Evolutionary conservation across 306 rosid species (phyloP).

Genomic region (Hylodesmum podocarpum): DNA sequence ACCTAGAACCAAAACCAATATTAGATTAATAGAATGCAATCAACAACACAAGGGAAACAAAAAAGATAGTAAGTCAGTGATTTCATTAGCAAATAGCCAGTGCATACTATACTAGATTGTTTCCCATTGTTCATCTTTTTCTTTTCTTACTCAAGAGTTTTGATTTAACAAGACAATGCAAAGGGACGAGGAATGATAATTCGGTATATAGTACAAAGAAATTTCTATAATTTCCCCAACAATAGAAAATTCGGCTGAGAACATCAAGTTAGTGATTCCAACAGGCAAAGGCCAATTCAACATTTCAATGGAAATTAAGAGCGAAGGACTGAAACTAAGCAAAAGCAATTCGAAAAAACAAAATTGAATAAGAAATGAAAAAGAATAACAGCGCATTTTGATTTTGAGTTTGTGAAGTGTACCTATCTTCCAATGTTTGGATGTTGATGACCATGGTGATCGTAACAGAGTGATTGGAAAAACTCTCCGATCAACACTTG

Average conservation of each 20-base stretch:
- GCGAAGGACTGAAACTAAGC: slow-evolving; percentile 15
- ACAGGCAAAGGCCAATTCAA: neutral
- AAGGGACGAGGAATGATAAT: slow-evolving; percentile 1
- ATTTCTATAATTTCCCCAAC: neutral
- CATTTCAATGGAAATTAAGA: slow-evolving; percentile 13
- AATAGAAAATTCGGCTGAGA: neutral
- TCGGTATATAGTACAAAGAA: neutral
- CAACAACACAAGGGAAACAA: neutral
- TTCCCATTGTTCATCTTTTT: neutral
- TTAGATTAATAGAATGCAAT: neutral
- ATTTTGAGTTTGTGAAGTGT: slow-evolving; percentile 6
- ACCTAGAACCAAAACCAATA: slow-evolving; percentile 50
- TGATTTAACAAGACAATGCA: slow-evolving; percentile 8
- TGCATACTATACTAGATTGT: neutral
- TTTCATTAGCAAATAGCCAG: neutral
- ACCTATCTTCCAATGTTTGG: slow-evolving; percentile 57
- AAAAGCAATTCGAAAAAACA: neutral
- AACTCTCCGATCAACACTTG: slow-evolving; percentile 19
- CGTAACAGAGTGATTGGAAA: slow-evolving; percentile 3
- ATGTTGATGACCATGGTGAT: slow-evolving; percentile 57
- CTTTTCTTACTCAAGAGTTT: neutral
- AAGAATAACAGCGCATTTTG: neutral
- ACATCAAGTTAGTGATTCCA: neutral
- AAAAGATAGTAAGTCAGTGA: neutral
- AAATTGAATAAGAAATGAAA: neutral